Evolutionary conservation across 208 protist species (phyloP).

Genomic region (Leishmania lainsoni): DNA sequence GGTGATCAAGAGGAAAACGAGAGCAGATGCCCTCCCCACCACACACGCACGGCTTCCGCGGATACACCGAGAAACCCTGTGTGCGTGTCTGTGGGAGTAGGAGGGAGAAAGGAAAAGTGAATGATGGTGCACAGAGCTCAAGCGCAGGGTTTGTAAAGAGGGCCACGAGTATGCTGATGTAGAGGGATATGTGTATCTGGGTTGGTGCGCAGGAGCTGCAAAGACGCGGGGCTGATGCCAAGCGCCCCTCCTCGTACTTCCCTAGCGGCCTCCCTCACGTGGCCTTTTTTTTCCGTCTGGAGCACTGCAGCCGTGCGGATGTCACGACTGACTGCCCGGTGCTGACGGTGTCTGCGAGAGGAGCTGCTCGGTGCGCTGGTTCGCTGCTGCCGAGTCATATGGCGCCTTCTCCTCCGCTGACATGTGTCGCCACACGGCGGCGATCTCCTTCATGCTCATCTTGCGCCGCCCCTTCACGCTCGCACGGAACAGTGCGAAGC

Average conservation of each 20-base stretch:
- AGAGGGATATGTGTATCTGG: background rate
- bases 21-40: background rate
- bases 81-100: background rate
- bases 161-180: background rate
- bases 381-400: slow-evolving; percentile 62
- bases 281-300: background rate
- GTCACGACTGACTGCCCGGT: background rate
- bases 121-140: background rate
- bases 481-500: slow-evolving; percentile 42
- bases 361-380: slow-evolving; percentile 29
- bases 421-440: slow-evolving; percentile 50
- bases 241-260: background rate
- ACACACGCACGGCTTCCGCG: background rate
- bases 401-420: slow-evolving; percentile 48
- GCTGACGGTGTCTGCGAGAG: slow-evolving; percentile 1
- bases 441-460: slow-evolving; percentile 19
- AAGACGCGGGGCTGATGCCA: background rate
- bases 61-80: background rate
- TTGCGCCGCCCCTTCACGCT: slow-evolving; percentile 14
- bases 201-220: background rate
- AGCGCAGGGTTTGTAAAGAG: background rate
- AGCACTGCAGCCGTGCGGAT: background rate
- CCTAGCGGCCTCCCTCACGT: background rate
- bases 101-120: slow-evolving; percentile 11
- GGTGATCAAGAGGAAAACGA: background rate